Evolutionary conservation across 2,329 filamentous ascomycete species (phyloP).

Genomic region (Phaeomoniella chlamydospora): DNA sequence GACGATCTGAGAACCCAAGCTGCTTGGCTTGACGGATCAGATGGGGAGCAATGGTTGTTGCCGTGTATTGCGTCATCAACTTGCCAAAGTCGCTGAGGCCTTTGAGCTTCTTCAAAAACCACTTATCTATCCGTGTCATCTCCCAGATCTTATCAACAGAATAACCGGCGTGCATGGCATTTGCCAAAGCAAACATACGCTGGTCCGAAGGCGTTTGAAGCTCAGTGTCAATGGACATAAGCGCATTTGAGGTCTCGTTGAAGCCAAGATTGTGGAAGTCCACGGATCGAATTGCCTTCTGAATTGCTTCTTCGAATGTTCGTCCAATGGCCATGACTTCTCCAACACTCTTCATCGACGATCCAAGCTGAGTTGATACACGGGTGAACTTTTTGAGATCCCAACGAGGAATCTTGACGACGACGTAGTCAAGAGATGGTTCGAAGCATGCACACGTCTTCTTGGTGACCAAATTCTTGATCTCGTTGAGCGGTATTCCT

Average conservation of each 20-base stretch:
- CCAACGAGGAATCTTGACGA: conserved; percentile 98
- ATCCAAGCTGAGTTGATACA: conserved; percentile 88
- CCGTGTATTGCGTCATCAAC: conserved; percentile 54
- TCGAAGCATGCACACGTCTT: conserved; percentile 96
- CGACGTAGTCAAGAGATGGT: conserved; percentile 92
- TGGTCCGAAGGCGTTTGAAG: conserved; percentile 96
- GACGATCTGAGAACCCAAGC: conserved; percentile 85
- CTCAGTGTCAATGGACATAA: conserved; percentile 94
- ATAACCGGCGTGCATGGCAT: conserved; percentile 91
- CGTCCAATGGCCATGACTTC: conserved; percentile 98
- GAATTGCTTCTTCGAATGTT: conserved; percentile 95
- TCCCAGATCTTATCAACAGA: conserved; percentile 96
- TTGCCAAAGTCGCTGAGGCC: conserved; percentile 80
- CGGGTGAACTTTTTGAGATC: conserved; percentile 98
- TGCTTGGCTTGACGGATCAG: conserved; percentile 77
- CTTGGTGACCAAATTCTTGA: conserved; percentile 90
- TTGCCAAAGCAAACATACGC: conserved; percentile 91
- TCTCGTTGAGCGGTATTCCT: conserved; percentile 88
- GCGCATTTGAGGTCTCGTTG: conserved; percentile 64
- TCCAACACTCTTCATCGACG: conserved; percentile 98
- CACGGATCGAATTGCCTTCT: conserved; percentile 91
- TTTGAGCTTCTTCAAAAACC: conserved; percentile 91
- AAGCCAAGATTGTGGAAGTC: conserved; percentile 94
- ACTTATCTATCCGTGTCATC: conserved; percentile 96
- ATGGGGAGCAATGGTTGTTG: conserved; percentile 48